phyloP scores from a whole-genome alignment of 768 basidiomycete species.

The Tylopilus sp. region DNA sequence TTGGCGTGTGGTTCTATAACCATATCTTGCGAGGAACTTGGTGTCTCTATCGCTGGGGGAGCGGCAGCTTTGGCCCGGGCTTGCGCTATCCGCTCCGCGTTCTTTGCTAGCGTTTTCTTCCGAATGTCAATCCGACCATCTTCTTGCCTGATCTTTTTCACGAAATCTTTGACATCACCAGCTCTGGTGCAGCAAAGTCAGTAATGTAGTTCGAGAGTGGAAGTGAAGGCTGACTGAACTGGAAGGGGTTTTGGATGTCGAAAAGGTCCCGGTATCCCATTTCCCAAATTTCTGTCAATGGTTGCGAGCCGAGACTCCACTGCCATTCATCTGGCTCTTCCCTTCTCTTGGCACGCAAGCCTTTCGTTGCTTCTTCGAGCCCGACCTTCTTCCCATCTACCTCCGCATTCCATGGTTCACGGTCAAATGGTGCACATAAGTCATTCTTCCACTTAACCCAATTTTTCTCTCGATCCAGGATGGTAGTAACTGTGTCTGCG shows the following conservation, averaged over 20 bases:
- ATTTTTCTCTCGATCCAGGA: constrained; percentile 81
- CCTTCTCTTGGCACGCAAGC: constrained; percentile 49
- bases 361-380: constrained; percentile 60
- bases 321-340: constrained; percentile 59
- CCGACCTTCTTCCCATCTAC: constrained; percentile 48
- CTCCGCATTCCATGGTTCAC: constrained; percentile 56
- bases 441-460: constrained; percentile 92
- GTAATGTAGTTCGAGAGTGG: not conserved
- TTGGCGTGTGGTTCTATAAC: constrained; percentile 19
- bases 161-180: constrained; percentile 71
- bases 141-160: constrained; percentile 66
- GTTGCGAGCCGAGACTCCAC: constrained; percentile 62
- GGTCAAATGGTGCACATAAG: constrained; percentile 75
- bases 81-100: constrained; percentile 36
- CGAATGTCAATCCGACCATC: constrained; percentile 58
- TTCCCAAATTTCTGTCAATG: constrained; percentile 79
- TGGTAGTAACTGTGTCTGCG: constrained; percentile 65
- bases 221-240: constrained; percentile 42
- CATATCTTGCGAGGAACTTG: constrained; percentile 17
- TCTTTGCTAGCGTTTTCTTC: constrained; percentile 38
- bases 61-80: constrained; percentile 39
- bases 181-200: constrained; percentile 39
- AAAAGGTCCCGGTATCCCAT: constrained; percentile 67
- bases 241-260: constrained; percentile 65
- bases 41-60: constrained; percentile 19